Evolutionary conservation across 176 grass and related monocot species (phyloP).

Genomic region (Calamus simplicifolius): DNA sequence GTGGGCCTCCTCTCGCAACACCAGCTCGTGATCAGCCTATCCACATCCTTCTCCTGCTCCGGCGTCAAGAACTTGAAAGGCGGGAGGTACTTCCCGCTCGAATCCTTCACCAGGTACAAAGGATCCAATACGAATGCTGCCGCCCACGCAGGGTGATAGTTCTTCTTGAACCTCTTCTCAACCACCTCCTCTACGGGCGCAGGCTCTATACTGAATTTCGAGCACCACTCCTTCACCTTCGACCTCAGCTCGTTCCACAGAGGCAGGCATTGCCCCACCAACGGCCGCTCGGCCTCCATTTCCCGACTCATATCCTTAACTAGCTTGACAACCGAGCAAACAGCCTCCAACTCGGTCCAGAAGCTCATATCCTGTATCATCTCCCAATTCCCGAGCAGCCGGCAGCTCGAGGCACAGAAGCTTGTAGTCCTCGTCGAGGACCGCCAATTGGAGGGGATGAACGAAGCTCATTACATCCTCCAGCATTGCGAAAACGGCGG

Average conservation of each 20-base stretch:
- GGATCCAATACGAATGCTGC: conserved; percentile 90
- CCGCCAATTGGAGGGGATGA: conserved; percentile 40
- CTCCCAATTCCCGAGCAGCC: conserved; percentile 37
- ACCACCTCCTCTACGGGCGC: conserved; percentile 41
- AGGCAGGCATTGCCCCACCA: conserved; percentile 72
- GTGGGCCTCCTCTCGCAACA: conserved; percentile 76
- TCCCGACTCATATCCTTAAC: conserved; percentile 52
- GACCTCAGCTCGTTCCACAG: conserved; percentile 63
- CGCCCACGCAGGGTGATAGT: conserved; percentile 89
- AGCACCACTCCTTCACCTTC: conserved; percentile 59
- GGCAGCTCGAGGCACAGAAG: conserved; percentile 50
- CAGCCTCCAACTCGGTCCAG: conserved; percentile 62
- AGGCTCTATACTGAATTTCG: conserved; percentile 49
- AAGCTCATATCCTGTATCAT: conserved; percentile 59
- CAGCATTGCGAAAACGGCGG: conserved; percentile 36
- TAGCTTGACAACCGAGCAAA: conserved; percentile 39
- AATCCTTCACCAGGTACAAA: conserved; percentile 63
- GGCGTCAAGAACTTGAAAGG: conserved; percentile 71
- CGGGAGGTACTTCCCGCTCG: conserved; percentile 69
- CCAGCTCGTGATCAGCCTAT: conserved; percentile 64
- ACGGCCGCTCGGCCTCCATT: conserved; percentile 59
- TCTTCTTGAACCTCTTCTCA: conserved; percentile 69
- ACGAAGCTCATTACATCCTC: conserved; percentile 55
- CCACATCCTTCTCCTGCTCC: conserved; percentile 87
- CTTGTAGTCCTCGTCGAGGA: conserved; percentile 65